These are phyloP conservation scores for Echites panduratus DNA, from an alignment of 257 asterid genomes.

Conservation along the genomic window DNA sequence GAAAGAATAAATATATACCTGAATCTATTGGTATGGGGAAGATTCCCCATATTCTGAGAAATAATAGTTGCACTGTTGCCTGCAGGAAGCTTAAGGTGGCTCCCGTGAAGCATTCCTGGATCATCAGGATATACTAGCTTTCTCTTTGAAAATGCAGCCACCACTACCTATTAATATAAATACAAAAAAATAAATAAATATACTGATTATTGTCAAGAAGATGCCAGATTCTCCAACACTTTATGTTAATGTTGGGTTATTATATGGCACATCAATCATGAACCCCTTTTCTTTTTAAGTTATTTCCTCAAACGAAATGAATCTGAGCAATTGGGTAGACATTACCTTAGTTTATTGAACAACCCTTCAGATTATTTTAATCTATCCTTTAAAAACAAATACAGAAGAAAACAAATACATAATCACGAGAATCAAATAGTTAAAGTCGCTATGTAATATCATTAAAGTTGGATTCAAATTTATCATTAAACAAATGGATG, in stretches of 20 bases:
- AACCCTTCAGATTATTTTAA: constrained; percentile 16
- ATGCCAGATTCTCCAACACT: constrained; percentile 49
- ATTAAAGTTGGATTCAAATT: neutral
- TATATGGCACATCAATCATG: constrained; percentile 20
- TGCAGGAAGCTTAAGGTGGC: constrained; percentile 31
- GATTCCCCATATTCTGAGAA: constrained; percentile 25
- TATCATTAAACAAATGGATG: constrained; percentile 18
- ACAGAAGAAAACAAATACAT: constrained; percentile 26
- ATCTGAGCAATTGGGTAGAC: constrained; percentile 13
- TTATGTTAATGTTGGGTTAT: constrained; percentile 18
- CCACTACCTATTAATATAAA: constrained; percentile 51
- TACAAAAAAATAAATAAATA: neutral
- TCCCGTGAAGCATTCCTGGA: constrained; percentile 58
- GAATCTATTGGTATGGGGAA: constrained; percentile 53
- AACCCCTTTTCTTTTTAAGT: neutral
- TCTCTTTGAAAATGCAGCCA: constrained; percentile 77
- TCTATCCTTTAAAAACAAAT: neutral
- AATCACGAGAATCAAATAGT: constrained; percentile 31
- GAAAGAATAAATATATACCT: constrained; percentile 33
- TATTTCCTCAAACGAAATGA: constrained; percentile 12
- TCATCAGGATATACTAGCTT: constrained; percentile 52
- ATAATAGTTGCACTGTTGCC: constrained; percentile 22
- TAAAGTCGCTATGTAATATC: neutral
- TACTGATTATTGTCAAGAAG: constrained; percentile 8
- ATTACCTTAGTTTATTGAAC: constrained; percentile 19